These are phyloP conservation scores for Exophiala alcalophila DNA, from an alignment of 2,329 filamentous ascomycete genomes.

Conservation along the genomic window DNA sequence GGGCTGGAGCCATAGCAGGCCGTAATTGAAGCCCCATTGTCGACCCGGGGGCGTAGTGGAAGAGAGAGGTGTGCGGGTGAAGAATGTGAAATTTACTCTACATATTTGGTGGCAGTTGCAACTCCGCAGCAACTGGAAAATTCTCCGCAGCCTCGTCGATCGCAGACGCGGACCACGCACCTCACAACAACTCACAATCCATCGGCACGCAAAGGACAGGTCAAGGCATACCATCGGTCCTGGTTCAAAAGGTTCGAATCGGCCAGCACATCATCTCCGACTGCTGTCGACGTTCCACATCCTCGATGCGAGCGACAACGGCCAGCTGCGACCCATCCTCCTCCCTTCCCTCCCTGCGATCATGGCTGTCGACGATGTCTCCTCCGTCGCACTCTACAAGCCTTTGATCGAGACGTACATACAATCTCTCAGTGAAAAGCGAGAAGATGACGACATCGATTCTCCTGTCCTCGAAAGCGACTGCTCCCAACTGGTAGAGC, in stretches of 20 bases:
- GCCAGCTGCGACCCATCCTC: not conserved
- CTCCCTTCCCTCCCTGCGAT: conserved; percentile 1
- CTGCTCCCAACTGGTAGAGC: conserved; percentile 25
- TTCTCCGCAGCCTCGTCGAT: conserved; percentile 4
- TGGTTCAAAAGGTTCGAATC: no score
- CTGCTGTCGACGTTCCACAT: no score
- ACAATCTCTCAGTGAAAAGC: conserved; percentile 10
- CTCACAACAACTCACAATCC: not conserved
- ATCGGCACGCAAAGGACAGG: no score
- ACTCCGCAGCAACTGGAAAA: conserved; percentile 9
- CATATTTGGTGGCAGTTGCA: no score
- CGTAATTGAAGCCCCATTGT: conserved; percentile 37
- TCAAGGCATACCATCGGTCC: no score
- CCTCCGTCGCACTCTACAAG: conserved; percentile 25
- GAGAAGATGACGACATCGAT: conserved; percentile 17
- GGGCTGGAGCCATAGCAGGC: conserved; percentile 58
- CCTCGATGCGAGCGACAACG: conserved; percentile 1
- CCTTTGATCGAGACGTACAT: conserved; percentile 20
- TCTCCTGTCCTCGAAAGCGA: conserved; percentile 20
- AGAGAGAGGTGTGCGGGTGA: not conserved
- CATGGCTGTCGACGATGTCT: conserved; percentile 24
- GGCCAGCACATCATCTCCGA: no score
- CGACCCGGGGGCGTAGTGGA: not conserved
- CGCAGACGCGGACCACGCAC: no score
- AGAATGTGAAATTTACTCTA: conserved; percentile 6